These are phyloP conservation scores for Zoysia japonica DNA, from an alignment of 176 grass and related monocot species.

Conservation along the genomic window DNA sequence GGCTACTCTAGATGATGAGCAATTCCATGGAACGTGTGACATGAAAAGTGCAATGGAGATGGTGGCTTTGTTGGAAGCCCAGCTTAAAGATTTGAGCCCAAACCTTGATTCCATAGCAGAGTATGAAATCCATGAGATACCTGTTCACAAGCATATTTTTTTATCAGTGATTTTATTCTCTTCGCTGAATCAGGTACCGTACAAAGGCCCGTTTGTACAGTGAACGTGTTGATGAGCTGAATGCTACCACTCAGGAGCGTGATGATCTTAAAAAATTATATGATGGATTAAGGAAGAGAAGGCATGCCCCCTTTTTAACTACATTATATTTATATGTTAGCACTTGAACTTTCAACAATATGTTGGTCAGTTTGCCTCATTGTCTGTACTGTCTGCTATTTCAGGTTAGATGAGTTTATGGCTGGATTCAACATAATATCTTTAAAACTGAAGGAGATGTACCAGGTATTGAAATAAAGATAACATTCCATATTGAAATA, in stretches of 20 bases:
- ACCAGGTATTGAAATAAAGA: conserved; percentile 62
- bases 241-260: conserved; percentile 79
- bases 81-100: conserved; percentile 91
- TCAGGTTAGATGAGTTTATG: conserved; percentile 99
- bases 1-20: conserved; percentile 59
- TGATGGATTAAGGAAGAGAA: conserved; percentile 85
- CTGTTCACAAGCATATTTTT: conserved; percentile 25
- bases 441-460: conserved; percentile 98
- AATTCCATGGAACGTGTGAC: conserved; percentile 62
- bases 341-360: conserved; percentile 17
- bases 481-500: conserved; percentile 23
- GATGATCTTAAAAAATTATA: conserved; percentile 88
- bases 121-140: conserved; percentile 48
- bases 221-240: conserved; percentile 79
- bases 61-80: conserved; percentile 79
- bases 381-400: conserved; percentile 30
- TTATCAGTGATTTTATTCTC: conserved; percentile 27
- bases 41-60: conserved; percentile 86
- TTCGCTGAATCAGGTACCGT: conserved; percentile 61
- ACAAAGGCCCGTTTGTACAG: conserved; percentile 68
- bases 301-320: conserved; percentile 33
- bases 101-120: conserved; percentile 98
- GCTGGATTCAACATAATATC: conserved; percentile 93
- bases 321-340: background rate
- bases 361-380: conserved; percentile 4